A percentile compares a stretch with the other conserved stretches of the same genome.
Conservation (phyloP, 2,329 filamentous ascomycete genomes). For the Aspergillus amoenus region DNA sequence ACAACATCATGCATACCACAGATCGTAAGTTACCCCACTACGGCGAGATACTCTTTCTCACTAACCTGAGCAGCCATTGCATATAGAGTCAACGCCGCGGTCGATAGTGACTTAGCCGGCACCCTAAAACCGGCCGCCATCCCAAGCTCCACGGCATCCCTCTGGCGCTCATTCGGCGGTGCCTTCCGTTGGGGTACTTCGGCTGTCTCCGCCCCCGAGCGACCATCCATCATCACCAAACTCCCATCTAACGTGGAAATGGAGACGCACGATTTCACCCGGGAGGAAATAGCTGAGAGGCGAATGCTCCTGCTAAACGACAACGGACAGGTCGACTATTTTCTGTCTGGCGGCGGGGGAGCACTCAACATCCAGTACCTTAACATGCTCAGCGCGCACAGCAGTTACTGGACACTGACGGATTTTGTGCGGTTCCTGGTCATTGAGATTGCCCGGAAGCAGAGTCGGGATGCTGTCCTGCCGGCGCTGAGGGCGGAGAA, state of each 20-base stretch:
- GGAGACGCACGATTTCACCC: conserved; percentile 90
- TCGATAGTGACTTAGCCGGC: conserved; percentile 76
- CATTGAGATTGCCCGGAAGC: conserved; percentile 75
- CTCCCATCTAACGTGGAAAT: conserved; percentile 76
- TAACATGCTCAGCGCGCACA: conserved; percentile 95
- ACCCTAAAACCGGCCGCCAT: conserved; percentile 76
- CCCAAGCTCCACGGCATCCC: conserved; percentile 67
- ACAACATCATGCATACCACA: conserved; percentile 81
- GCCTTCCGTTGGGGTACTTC: conserved; percentile 63
- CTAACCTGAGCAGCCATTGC: conserved; percentile 66
- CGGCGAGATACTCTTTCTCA: conserved; percentile 34
- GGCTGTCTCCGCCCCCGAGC: conserved; percentile 65
- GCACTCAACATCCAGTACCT: conserved; percentile 93
- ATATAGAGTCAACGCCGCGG: conserved; percentile 85
- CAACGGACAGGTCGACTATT: conserved; percentile 94
- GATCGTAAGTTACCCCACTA: conserved; percentile 48
- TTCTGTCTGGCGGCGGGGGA: conserved; percentile 77
- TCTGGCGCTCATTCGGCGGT: conserved; percentile 64
- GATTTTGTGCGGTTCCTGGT: conserved; percentile 93
- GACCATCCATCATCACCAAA: conserved; percentile 58
- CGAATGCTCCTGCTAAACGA: conserved; percentile 88
- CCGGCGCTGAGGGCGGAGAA: conserved; percentile 55
- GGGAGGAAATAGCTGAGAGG: conserved; percentile 88
- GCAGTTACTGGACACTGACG: conserved; percentile 83
- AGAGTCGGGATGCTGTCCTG: conserved; percentile 63